These are phyloP conservation scores for Capsicum pubescens DNA, from an alignment of 257 asterid species.

Conservation along the genomic window DNA sequence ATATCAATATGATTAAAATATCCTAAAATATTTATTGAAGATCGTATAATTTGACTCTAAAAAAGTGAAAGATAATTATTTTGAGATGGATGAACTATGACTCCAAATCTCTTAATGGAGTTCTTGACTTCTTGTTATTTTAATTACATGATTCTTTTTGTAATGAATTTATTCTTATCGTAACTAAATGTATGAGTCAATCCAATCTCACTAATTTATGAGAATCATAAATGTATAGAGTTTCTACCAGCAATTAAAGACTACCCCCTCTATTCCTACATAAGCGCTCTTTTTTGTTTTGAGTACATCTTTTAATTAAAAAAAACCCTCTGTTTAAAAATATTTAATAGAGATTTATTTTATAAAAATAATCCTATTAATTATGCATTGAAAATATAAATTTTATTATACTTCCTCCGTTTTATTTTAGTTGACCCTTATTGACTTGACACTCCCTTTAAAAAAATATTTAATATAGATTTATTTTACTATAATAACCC, in stretches of 20 bases:
- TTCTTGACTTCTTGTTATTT: background rate
- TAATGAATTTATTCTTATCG: background rate
- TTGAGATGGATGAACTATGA: background rate
- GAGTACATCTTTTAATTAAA: too few species aligned
- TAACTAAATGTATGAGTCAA: background rate
- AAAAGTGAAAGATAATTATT: background rate
- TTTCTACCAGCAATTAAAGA: background rate
- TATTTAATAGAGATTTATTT: too few species aligned
- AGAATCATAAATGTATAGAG: slow-evolving; percentile 15
- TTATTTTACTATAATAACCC: too few species aligned
- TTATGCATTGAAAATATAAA: too few species aligned
- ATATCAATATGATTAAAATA: too few species aligned
- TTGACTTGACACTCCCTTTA: too few species aligned
- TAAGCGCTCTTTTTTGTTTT: too few species aligned
- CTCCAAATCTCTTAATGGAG: background rate
- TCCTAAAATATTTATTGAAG: background rate
- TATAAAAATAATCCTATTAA: too few species aligned
- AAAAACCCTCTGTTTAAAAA: too few species aligned
- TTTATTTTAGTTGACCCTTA: too few species aligned
- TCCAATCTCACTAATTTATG: slow-evolving; percentile 5
- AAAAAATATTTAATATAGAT: too few species aligned
- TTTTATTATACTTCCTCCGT: too few species aligned
- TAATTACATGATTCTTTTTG: background rate
- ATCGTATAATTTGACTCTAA: background rate
- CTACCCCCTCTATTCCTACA: background rate